A percentile compares a stretch with the other conserved stretches of the same genome.
phyloP scores from a whole-genome alignment of 2,329 filamentous ascomycete species.

The Diaporthe amygdali region DNA sequence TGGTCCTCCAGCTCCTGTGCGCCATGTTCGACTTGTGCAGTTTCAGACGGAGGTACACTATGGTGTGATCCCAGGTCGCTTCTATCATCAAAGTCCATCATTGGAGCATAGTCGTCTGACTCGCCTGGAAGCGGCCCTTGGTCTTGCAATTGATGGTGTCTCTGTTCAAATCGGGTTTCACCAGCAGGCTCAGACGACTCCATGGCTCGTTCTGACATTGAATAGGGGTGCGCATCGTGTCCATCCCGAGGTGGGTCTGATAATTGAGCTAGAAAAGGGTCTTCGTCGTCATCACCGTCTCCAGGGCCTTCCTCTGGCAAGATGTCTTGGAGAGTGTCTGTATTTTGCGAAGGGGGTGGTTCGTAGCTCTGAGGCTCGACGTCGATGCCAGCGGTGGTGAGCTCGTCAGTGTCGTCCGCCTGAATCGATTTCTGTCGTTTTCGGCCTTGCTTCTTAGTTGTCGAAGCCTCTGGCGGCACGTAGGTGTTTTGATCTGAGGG shows the following conservation, averaged over 20 bases:
- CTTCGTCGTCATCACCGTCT: conserved; percentile 20
- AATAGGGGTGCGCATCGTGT: neutral
- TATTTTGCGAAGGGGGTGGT: neutral
- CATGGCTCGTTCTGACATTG: neutral
- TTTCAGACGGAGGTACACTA: neutral
- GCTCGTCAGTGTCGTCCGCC: conserved; percentile 32
- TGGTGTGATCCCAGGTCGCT: conserved; percentile 19
- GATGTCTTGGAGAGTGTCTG: neutral
- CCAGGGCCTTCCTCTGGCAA: neutral
- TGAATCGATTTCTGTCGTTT: conserved; percentile 34
- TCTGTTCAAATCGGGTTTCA: neutral
- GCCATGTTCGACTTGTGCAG: neutral
- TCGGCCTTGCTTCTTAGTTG: conserved; percentile 36
- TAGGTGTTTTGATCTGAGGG: conserved; percentile 31
- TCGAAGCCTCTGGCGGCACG: conserved; percentile 29
- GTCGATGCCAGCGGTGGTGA: conserved; percentile 9
- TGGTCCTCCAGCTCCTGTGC: conserved; percentile 17
- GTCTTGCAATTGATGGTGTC: conserved; percentile 3
- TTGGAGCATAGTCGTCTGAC: conserved; percentile 16
- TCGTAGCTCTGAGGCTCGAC: neutral
- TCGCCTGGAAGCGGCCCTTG: conserved; percentile 9
- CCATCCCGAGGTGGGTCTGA: conserved; percentile 17
- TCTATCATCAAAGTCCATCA: conserved; percentile 20
- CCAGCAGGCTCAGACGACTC: neutral
- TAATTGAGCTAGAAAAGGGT: conserved; percentile 28